These are phyloP conservation scores for Psidium guajava DNA, from an alignment of 345 rosid genomes.

Conservation along the genomic window DNA sequence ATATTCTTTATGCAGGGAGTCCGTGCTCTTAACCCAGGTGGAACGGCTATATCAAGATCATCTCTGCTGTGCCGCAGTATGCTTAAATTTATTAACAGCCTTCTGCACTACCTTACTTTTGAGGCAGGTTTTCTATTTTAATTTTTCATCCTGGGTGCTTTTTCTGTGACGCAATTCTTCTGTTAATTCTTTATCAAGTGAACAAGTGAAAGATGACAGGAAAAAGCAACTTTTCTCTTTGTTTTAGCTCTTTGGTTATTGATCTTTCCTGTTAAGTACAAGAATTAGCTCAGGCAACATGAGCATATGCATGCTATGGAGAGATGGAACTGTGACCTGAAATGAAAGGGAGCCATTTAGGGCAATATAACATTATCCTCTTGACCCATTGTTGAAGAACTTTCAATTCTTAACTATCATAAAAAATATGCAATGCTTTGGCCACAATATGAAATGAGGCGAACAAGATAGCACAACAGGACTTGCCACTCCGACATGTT, in stretches of 20 bases:
- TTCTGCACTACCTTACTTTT: conserved; percentile 90
- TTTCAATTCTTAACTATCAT: background rate
- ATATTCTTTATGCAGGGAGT: conserved; percentile 48
- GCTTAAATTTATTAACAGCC: conserved; percentile 91
- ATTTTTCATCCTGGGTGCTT: background rate
- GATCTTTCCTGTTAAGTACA: background rate
- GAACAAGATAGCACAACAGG: background rate
- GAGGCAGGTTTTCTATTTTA: conserved; percentile 55
- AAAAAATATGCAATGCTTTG: background rate
- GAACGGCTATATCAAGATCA: conserved; percentile 83
- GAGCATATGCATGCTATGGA: background rate
- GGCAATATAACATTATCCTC: background rate
- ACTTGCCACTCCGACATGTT: background rate
- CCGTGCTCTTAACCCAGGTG: conserved; percentile 54
- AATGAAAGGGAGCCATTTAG: background rate
- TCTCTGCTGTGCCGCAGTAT: conserved; percentile 95
- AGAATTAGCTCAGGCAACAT: background rate
- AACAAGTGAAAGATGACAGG: background rate
- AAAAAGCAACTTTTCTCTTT: background rate
- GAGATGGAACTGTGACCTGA: background rate
- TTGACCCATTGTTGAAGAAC: background rate
- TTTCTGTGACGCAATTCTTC: background rate
- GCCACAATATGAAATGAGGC: background rate
- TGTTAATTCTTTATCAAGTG: background rate
- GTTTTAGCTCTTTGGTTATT: background rate